Conservation (phyloP, 305 asterid species). For the Withania somnifera region DNA sequence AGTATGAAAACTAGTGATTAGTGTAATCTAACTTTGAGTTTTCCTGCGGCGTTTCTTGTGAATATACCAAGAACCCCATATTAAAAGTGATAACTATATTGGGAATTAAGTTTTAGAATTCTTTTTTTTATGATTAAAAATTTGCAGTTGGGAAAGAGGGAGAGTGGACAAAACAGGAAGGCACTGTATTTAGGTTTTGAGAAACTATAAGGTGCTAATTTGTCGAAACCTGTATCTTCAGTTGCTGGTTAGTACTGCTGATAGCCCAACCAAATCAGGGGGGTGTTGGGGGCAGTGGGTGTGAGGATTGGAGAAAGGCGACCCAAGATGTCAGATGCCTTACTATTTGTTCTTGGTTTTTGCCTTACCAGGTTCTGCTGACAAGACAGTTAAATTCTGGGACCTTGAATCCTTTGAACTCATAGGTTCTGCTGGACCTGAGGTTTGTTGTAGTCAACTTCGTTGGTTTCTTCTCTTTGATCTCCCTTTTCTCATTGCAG, state of each 20-base stretch:
- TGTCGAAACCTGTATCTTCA: neutral
- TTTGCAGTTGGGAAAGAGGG: neutral
- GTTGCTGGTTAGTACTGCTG: neutral
- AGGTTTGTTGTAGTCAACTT: constrained; percentile 33
- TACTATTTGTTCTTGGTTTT: neutral
- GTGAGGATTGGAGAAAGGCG: neutral
- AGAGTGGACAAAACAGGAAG: neutral
- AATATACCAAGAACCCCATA: neutral
- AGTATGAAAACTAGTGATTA: neutral
- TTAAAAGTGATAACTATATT: neutral
- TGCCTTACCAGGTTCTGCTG: constrained; percentile 77
- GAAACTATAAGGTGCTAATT: neutral
- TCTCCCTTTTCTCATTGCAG: neutral
- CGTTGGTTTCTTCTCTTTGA: neutral
- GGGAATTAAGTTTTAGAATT: neutral
- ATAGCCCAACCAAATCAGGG: neutral
- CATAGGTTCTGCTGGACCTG: constrained; percentile 95
- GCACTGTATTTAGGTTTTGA: neutral
- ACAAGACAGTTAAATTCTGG: constrained; percentile 95
- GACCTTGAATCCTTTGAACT: constrained; percentile 99
- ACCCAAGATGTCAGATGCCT: neutral
- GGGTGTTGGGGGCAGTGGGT: neutral
- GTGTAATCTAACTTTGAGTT: neutral
- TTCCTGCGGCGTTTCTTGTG: neutral
- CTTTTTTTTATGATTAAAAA: neutral